Conservation (phyloP, 2,329 filamentous ascomycete species). For the Colletotrichum liaoningense region DNA sequence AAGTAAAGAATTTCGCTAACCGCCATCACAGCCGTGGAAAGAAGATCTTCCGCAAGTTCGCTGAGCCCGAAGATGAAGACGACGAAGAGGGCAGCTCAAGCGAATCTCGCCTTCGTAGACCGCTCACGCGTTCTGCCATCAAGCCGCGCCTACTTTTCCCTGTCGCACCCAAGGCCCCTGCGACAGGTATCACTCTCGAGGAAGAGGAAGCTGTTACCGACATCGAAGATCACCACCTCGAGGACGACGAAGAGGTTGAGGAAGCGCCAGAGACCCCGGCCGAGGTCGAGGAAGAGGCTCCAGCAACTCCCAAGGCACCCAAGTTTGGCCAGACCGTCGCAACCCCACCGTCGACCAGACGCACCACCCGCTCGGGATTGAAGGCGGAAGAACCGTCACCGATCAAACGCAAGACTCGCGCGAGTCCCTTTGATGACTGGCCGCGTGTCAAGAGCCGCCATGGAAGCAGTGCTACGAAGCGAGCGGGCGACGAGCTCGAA, state of each 20-base stretch:
- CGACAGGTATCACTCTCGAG: conserved; percentile 49
- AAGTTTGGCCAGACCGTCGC: conserved; percentile 63
- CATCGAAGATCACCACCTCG: conserved; percentile 61
- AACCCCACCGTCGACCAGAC: conserved; percentile 71
- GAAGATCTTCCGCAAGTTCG: conserved; percentile 79
- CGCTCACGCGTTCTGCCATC: conserved; percentile 74
- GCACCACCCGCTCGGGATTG: conserved; percentile 67
- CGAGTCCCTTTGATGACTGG: conserved; percentile 76
- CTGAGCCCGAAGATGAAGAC: conserved; percentile 51
- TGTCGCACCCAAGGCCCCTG: conserved; percentile 43
- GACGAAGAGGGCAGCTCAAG: conserved; percentile 44
- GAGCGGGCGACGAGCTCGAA: conserved; percentile 38
- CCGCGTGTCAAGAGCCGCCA: conserved; percentile 69
- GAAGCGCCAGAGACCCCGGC: conserved; percentile 47
- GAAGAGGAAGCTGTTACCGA: conserved; percentile 72
- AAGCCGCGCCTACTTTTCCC: conserved; percentile 81
- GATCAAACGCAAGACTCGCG: conserved; percentile 51
- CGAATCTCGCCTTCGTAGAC: conserved; percentile 50
- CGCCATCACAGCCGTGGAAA: conserved; percentile 74
- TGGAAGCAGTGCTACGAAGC: conserved; percentile 14
- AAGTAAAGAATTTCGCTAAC: conserved; percentile 19
- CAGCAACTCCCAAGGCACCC: conserved; percentile 64
- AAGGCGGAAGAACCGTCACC: conserved; percentile 58
- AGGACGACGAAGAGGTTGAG: conserved; percentile 49
- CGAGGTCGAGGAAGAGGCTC: conserved; percentile 7